These are phyloP conservation scores for Lepidopterella palustris DNA, from an alignment of 495 filamentous ascomycete genomes.

Conservation along the genomic window DNA sequence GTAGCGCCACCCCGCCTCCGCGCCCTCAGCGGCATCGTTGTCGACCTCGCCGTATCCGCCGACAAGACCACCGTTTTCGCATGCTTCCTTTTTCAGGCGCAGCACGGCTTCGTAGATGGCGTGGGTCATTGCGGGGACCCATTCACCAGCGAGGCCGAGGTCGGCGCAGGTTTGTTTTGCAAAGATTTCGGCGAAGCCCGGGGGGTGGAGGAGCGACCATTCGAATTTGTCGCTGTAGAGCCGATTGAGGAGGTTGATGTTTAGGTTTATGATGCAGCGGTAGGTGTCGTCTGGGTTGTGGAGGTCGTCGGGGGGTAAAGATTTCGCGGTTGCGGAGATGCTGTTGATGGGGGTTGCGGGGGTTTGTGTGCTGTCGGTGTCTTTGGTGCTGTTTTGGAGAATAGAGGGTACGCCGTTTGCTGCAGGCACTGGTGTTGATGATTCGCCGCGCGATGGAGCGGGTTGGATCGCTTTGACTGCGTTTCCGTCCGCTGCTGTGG, in stretches of 20 bases:
- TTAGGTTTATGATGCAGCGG: slow-evolving; percentile 81
- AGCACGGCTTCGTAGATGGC: slow-evolving; percentile 95
- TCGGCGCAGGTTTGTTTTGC: slow-evolving; percentile 89
- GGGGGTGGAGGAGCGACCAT: slow-evolving; percentile 91
- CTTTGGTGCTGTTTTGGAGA: slow-evolving; percentile 6
- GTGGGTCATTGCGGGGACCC: slow-evolving; percentile 88
- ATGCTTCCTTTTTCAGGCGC: slow-evolving; percentile 90
- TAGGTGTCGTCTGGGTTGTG: slow-evolving; percentile 86
- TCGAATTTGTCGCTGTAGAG: slow-evolving; percentile 97
- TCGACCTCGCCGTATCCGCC: slow-evolving; percentile 73
- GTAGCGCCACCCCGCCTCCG: slow-evolving; percentile 88
- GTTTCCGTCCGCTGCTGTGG: slow-evolving; percentile 41
- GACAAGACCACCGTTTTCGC: slow-evolving; percentile 76
- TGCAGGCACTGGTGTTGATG: slow-evolving; percentile 39
- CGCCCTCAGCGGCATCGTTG: slow-evolving; percentile 73
- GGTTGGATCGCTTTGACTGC: slow-evolving; percentile 39
- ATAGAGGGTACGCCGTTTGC: slow-evolving; percentile 24
- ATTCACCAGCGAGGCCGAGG: slow-evolving; percentile 81
- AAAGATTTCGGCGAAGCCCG: slow-evolving; percentile 86
- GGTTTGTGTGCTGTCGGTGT: slow-evolving; percentile 39
- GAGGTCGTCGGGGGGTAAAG: slow-evolving; percentile 46
- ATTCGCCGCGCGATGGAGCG: slow-evolving; percentile 37
- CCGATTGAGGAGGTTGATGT: slow-evolving; percentile 85
- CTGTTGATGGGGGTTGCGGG: slow-evolving; percentile 34
- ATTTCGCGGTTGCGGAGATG: slow-evolving; percentile 48